Evolutionary conservation across 1,284 basidiomycete genomes (phyloP), one percentile per base, ranked within the genome.

Genomic region (Exsudoporus floridanus): DNA sequence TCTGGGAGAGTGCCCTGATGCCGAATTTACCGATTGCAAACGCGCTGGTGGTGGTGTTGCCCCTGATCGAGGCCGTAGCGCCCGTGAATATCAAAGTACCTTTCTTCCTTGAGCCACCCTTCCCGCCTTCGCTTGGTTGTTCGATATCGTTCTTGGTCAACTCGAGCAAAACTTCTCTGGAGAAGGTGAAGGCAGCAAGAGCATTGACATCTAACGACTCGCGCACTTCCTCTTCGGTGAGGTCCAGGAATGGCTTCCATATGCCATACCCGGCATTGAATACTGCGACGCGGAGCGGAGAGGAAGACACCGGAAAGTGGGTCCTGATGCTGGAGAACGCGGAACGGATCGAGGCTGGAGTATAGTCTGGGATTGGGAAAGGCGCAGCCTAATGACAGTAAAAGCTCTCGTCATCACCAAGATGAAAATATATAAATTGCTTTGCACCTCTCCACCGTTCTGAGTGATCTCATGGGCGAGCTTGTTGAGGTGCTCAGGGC

Each of bases 61-160:
- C 89, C 53, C 89, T 73, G 45, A 80, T 55, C 48, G 81, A 78
- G 0, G 86, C 81, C 13, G 89, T 91, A 12, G 90, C 89, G 3
- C 89, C 89, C 0, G 90, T 92, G 66, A 91, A 88, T 31, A 92
- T 78, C 43, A 92, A 69, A 2, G 85, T 82, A 13, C 89, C 89
- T 13, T 80, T 74, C 64, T 77, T 78, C 21, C 79, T 79, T 33
- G 63, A 52, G 3, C 70, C 70, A n/a, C 62, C 66, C 21, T 58
- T 63, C 31, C 78, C 77, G 1, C 60, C 63, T 37, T 72, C 74
- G 46, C 43, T 55, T 2, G 58, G 39, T 16, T 57, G 52, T 46
- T 76, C 77, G 16, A 83, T 59, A 14, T 77, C 74, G 59, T 86
- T 86, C 50, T 78, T 75, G 60, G 82, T 80, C 73, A 91, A 85